Conservation (phyloP, 1,284 basidiomycete species). For the Chiua sp. region DNA sequence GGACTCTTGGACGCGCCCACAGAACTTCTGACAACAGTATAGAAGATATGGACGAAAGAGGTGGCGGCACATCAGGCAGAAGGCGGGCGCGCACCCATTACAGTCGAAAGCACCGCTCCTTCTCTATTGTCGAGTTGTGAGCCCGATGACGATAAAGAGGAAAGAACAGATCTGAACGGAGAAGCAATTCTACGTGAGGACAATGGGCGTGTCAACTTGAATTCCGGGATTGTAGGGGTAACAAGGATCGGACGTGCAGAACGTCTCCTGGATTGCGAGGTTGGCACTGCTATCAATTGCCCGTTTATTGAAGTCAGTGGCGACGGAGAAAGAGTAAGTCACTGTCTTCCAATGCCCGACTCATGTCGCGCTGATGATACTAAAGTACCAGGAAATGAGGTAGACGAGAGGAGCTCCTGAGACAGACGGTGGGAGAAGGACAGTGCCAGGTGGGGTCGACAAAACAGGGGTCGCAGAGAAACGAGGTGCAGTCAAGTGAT, state of each 20-base stretch:
- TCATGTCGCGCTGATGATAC: neutral
- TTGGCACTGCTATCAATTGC: slow-evolving; percentile 3
- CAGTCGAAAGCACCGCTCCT: neutral
- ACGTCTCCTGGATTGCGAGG: slow-evolving; percentile 10
- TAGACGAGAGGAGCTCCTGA: slow-evolving; percentile 29
- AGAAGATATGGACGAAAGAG: slow-evolving; percentile 37
- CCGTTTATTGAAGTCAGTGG: slow-evolving; percentile 8
- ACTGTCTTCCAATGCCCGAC: slow-evolving; percentile 22
- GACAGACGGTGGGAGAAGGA: slow-evolving; percentile 20
- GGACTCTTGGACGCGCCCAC: slow-evolving; percentile 17
- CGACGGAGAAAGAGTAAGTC: slow-evolving; percentile 35
- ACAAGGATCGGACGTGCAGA: slow-evolving; percentile 20
- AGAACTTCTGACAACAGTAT: slow-evolving; percentile 20
- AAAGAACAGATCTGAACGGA: slow-evolving; percentile 30
- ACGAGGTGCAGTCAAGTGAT: slow-evolving; percentile 7
- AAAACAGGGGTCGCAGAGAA: slow-evolving; percentile 13
- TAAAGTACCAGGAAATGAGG: slow-evolving; percentile 10
- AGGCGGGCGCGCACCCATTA: slow-evolving; percentile 28
- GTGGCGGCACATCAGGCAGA: slow-evolving; percentile 38
- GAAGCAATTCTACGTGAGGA: slow-evolving; percentile 20
- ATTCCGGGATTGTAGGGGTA: slow-evolving; percentile 10
- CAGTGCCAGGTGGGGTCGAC: slow-evolving; percentile 8
- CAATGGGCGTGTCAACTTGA: slow-evolving; percentile 19
- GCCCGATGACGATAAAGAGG: slow-evolving; percentile 14
- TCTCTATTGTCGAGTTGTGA: slow-evolving; percentile 12